A percentile compares a stretch with the other conserved stretches of the same genome.
Conservation (phyloP, 1,139 yeast species). For the Hemisphaericaspora subhashii region DNA sequence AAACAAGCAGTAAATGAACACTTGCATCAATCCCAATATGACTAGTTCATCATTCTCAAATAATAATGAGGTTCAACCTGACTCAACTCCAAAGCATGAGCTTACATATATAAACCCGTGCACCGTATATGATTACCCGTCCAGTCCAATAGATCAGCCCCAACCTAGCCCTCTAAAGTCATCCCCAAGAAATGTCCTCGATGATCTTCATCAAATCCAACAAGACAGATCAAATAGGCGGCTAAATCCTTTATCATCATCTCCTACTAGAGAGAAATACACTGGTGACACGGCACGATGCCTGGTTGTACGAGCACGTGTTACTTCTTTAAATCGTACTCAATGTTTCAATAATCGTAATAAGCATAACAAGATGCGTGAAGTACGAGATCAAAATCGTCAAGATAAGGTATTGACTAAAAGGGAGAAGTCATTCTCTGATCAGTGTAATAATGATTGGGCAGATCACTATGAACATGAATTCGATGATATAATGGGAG, state of each 20-base stretch:
- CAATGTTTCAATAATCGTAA: conserved; percentile 21
- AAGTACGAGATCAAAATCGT: conserved; percentile 30
- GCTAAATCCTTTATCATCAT: conserved; percentile 26
- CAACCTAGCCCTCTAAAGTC: conserved; percentile 2
- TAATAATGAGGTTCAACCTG: background rate
- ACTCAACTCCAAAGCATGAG: background rate
- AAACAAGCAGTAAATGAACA: background rate
- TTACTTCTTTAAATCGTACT: conserved; percentile 5
- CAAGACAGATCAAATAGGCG: conserved; percentile 18
- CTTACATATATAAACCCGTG: too few relatives aligned
- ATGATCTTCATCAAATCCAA: conserved; percentile 19
- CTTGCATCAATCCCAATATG: background rate
- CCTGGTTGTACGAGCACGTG: conserved; percentile 1
- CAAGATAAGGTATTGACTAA: conserved; percentile 22
- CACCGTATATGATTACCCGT: too few relatives aligned
- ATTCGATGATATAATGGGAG: conserved; percentile 17
- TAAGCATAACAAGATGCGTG: conserved; percentile 28
- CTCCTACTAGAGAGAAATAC: conserved; percentile 9
- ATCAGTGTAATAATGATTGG: conserved; percentile 23
- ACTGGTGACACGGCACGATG: background rate
- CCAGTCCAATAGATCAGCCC: background rate
- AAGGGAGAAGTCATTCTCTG: conserved; percentile 26
- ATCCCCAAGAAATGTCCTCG: conserved; percentile 13
- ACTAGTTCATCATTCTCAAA: background rate
- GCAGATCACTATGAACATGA: conserved; percentile 19